Conservation (phyloP, 352 stramenopile genomes). For the Sclerospora graminicola region DNA sequence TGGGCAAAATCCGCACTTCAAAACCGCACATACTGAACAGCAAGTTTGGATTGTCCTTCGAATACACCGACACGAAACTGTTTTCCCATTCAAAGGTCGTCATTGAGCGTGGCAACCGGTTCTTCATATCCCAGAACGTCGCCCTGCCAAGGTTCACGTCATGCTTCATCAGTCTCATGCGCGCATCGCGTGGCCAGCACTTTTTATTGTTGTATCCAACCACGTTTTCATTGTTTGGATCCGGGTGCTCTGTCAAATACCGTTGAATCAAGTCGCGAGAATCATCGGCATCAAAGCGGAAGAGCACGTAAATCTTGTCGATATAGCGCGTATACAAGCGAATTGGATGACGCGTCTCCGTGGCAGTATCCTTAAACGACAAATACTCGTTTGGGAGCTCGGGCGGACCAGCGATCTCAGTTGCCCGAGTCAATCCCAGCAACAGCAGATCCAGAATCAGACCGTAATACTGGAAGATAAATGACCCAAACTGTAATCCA, state of each 20-base stretch:
- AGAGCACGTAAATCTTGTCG: conserved; percentile 99
- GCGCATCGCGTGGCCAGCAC: conserved; percentile 98
- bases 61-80: conserved; percentile 99
- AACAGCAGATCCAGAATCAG: conserved; percentile 97
- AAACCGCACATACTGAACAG: conserved; percentile 99
- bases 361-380: conserved; percentile 96
- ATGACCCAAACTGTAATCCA: conserved; percentile 95
- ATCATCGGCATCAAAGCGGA: conserved; percentile 98
- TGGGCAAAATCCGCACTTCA: conserved; percentile 94
- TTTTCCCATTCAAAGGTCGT: conserved; percentile 99
- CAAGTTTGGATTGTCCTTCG: conserved; percentile 99
- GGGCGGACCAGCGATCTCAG: conserved; percentile 95
- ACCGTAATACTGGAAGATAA: conserved; percentile 99
- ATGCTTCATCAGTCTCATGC: conserved; percentile 99
- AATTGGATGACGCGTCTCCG: conserved; percentile 97
- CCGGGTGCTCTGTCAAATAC: conserved; percentile 98
- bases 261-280: conserved; percentile 98
- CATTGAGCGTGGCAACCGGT: conserved; percentile 95
- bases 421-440: conserved; percentile 95
- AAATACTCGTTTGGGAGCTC: conserved; percentile 98
- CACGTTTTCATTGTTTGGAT: conserved; percentile 99
- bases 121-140: conserved; percentile 99
- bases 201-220: conserved; percentile 99
- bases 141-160: conserved; percentile 99
- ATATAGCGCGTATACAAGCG: conserved; percentile 99